phyloP scores from a whole-genome alignment of 345 rosid species.

The Eucalyptus paniculata region DNA sequence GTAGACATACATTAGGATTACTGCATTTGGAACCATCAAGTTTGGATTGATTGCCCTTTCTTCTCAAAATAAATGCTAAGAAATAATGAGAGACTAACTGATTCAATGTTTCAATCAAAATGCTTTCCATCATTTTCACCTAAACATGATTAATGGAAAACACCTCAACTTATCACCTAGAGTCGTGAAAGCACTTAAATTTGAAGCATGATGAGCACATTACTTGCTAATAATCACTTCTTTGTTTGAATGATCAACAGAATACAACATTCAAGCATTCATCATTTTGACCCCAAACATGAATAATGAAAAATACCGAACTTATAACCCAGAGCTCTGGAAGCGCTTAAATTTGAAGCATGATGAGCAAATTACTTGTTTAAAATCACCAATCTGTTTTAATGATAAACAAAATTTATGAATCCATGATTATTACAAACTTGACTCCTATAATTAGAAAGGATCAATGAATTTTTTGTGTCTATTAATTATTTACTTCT shows the following conservation, averaged over 20 bases:
- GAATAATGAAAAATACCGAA: not conserved
- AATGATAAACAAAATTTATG: not conserved
- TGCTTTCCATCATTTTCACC: not conserved
- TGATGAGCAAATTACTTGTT: not conserved
- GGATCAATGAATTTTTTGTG: not conserved
- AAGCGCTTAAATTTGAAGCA: not conserved
- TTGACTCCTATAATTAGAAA: not conserved
- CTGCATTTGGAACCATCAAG: not conserved
- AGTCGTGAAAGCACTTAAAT: not conserved
- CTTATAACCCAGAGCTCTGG: not conserved
- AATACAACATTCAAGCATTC: not conserved
- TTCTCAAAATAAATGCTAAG: not conserved
- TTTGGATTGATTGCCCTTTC: not conserved
- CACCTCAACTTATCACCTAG: not conserved
- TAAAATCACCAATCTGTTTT: not conserved
- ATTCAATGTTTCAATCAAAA: not conserved
- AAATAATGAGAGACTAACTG: not conserved
- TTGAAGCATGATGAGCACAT: not conserved
- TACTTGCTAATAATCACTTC: not conserved
- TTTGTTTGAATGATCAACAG: not conserved
- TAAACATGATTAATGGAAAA: not conserved
- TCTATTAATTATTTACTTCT: not conserved
- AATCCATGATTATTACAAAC: not conserved
- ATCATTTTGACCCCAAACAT: not conserved
- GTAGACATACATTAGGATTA: not conserved